A percentile compares a stretch with the other conserved stretches of the same genome.
These are phyloP conservation scores for Tylopilus plumbeoviolaceoides DNA, from an alignment of 768 basidiomycete genomes.

Conservation along the genomic window DNA sequence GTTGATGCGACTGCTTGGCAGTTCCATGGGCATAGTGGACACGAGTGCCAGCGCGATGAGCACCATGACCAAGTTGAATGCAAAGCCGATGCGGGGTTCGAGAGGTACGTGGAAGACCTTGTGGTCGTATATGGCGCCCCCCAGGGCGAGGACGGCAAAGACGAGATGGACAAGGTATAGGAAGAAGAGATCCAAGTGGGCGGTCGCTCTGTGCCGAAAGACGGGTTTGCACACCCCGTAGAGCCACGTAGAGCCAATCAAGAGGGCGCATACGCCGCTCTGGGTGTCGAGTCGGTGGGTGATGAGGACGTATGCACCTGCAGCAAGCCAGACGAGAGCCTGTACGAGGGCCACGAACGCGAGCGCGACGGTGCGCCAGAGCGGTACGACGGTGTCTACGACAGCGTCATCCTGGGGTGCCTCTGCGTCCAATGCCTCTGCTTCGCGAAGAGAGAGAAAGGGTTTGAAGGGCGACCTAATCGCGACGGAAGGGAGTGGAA, in stretches of 20 bases:
- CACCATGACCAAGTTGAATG: constrained; percentile 43
- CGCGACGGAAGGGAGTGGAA: constrained; percentile 23
- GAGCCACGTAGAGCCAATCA: constrained; percentile 59
- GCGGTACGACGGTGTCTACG: constrained; percentile 29
- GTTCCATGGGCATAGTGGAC: constrained; percentile 58
- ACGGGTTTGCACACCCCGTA: constrained; percentile 59
- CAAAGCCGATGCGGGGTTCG: constrained; percentile 30
- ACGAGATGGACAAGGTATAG: constrained; percentile 51
- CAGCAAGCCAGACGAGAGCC: constrained; percentile 54
- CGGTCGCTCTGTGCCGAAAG: constrained; percentile 48
- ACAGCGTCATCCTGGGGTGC: not conserved
- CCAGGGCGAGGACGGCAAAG: constrained; percentile 45
- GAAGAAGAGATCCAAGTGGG: constrained; percentile 59
- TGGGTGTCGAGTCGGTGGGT: constrained; percentile 35
- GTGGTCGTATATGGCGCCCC: constrained; percentile 52
- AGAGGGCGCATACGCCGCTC: constrained; percentile 38
- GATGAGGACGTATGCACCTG: constrained; percentile 49
- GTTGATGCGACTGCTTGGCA: constrained; percentile 53
- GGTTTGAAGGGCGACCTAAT: constrained; percentile 30
- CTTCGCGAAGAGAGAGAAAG: constrained; percentile 52
- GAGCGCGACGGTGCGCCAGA: constrained; percentile 62
- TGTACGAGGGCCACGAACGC: constrained; percentile 53
- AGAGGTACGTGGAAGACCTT: constrained; percentile 40
- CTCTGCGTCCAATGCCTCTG: constrained; percentile 42
- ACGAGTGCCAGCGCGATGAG: constrained; percentile 43